phyloP scores from a whole-genome alignment of 768 basidiomycete species.

The Tylopilus felleus region DNA sequence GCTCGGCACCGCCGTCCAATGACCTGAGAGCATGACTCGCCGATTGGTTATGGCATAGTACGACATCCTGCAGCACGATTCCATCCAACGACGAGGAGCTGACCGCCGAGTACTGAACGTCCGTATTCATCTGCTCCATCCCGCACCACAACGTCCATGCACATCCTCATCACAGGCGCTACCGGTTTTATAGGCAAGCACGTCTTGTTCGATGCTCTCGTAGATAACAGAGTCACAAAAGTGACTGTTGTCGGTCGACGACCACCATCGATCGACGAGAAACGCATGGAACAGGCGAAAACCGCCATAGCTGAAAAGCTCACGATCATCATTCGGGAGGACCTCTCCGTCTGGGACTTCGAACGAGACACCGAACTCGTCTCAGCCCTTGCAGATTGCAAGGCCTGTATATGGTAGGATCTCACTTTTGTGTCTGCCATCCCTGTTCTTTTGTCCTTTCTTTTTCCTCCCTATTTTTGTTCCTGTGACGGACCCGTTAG shows the following conservation, averaged over 20 bases:
- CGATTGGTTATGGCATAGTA: too few relatives aligned
- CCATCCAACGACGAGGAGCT: too few relatives aligned
- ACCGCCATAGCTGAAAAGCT: conserved; percentile 20
- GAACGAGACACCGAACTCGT: conserved; percentile 25
- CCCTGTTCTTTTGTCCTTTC: not conserved
- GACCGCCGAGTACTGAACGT: not conserved
- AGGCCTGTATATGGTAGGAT: conserved; percentile 25
- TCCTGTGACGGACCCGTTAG: not conserved
- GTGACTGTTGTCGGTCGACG: conserved; percentile 23
- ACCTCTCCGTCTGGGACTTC: conserved; percentile 26
- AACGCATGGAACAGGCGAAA: conserved; percentile 13
- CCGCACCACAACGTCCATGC: conserved; percentile 11
- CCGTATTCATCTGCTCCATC: not conserved
- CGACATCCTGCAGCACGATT: too few relatives aligned
- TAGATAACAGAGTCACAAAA: conserved; percentile 22
- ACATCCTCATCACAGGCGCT: conserved; percentile 26
- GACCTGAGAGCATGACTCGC: too few relatives aligned
- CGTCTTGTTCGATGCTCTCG: conserved; percentile 15
- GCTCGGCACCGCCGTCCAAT: too few relatives aligned
- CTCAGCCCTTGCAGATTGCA: conserved; percentile 20
- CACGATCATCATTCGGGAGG: conserved; percentile 21
- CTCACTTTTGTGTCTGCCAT: not conserved
- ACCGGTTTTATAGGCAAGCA: conserved; percentile 26
- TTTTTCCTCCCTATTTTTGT: not conserved
- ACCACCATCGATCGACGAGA: conserved; percentile 23